Percentiles rank a stretch among this genome's conserved stretches.
phyloP scores from a whole-genome alignment of 2,329 filamentous ascomycete genomes.

The Penicillium sp. region DNA sequence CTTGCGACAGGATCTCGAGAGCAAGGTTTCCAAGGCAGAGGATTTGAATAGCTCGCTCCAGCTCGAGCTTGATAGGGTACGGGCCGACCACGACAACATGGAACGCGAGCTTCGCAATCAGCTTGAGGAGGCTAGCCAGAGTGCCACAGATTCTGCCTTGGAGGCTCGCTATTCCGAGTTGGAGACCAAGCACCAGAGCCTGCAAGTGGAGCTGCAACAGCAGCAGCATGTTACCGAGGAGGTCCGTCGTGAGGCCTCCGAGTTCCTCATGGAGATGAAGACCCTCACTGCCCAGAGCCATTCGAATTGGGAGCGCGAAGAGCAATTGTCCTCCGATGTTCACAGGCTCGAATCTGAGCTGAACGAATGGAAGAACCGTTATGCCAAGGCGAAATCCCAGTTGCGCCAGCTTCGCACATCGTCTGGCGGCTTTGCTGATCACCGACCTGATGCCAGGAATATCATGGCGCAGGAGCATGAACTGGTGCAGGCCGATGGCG shows the following conservation, averaged over 20 bases:
- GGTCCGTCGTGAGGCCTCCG: slow-evolving; percentile 80
- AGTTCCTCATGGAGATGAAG: slow-evolving; percentile 89
- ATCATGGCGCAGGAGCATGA: slow-evolving; percentile 71
- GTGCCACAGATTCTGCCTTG: slow-evolving; percentile 59
- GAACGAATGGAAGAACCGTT: slow-evolving; percentile 87
- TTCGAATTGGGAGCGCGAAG: slow-evolving; percentile 79
- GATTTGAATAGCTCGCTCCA: slow-evolving; percentile 79
- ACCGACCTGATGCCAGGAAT: slow-evolving; percentile 46
- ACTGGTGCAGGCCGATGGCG: slow-evolving; percentile 72
- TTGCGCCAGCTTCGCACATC: slow-evolving; percentile 80
- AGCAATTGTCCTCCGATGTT: slow-evolving; percentile 76
- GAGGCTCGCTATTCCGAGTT: slow-evolving; percentile 64
- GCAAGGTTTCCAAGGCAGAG: slow-evolving; percentile 74
- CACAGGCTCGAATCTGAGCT: slow-evolving; percentile 80
- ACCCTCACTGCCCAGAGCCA: slow-evolving; percentile 80
- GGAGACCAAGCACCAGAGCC: slow-evolving; percentile 68
- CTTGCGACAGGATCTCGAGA: slow-evolving; percentile 70
- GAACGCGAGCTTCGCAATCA: slow-evolving; percentile 69
- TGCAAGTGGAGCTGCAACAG: slow-evolving; percentile 69
- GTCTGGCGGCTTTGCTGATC: slow-evolving; percentile 71
- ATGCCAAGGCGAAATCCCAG: slow-evolving; percentile 86
- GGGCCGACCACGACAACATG: slow-evolving; percentile 69
- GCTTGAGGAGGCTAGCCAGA: slow-evolving; percentile 55
- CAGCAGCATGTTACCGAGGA: slow-evolving; percentile 86
- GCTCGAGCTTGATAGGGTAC: slow-evolving; percentile 76